Evolutionary conservation across 2,329 filamentous ascomycete genomes (phyloP).

Genomic region (Immersiporthe knoxdaviesiana): DNA sequence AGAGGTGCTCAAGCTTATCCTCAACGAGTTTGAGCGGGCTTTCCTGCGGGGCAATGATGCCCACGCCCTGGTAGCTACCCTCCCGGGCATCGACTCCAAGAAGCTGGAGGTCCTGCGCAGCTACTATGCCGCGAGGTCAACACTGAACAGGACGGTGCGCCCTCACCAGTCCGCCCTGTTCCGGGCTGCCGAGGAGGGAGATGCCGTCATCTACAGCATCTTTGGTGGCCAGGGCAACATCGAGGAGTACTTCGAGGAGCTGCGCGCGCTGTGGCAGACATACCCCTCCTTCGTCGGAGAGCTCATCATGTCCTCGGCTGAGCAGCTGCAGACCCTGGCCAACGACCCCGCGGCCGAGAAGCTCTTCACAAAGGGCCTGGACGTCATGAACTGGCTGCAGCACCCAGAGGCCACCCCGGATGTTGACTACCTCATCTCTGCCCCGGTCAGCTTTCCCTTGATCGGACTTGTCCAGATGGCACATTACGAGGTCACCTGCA

Average conservation of each 20-base stretch:
- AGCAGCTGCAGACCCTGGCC: constrained; percentile 83
- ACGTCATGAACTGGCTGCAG: constrained; percentile 92
- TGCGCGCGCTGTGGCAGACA: constrained; percentile 86
- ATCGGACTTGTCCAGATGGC: constrained; percentile 96
- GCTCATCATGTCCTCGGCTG: constrained; percentile 78
- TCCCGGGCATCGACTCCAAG: constrained; percentile 91
- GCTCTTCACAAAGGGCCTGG: constrained; percentile 95
- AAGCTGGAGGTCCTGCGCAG: constrained; percentile 86
- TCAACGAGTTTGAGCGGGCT: constrained; percentile 95
- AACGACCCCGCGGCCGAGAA: constrained; percentile 87
- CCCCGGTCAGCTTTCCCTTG: constrained; percentile 91
- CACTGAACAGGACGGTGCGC: constrained; percentile 83
- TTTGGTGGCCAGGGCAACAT: constrained; percentile 99
- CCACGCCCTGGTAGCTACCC: constrained; percentile 80
- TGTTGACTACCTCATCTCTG: constrained; percentile 90
- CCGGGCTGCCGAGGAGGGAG: constrained; percentile 81
- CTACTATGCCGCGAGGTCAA: constrained; percentile 89
- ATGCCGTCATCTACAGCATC: constrained; percentile 86
- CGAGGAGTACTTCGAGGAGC: constrained; percentile 98
- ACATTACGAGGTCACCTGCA: constrained; percentile 93
- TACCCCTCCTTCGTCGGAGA: constrained; percentile 91
- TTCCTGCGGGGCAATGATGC: constrained; percentile 96
- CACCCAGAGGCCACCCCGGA: constrained; percentile 89
- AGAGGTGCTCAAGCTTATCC: constrained; percentile 86
- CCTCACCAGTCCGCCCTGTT: constrained; percentile 92